Evolutionary conservation across 1,284 basidiomycete species (phyloP).

Genomic region (Austroboletus novae-zelandiae): DNA sequence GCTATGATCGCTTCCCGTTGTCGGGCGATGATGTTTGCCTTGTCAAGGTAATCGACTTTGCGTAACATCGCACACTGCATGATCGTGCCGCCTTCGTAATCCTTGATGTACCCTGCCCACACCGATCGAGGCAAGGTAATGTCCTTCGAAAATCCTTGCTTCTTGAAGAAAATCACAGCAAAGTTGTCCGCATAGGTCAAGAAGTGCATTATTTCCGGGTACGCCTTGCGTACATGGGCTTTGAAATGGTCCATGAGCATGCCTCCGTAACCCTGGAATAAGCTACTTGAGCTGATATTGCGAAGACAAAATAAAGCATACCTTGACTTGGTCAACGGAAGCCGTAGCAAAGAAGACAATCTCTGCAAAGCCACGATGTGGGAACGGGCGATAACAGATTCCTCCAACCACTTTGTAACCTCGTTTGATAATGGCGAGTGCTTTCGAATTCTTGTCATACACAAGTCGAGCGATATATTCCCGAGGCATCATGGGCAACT

Average conservation of each 20-base stretch:
- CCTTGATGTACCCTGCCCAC: slow-evolving; percentile 99
- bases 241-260: slow-evolving; percentile 99
- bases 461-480: slow-evolving; percentile 98
- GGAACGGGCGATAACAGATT: slow-evolving; percentile 96
- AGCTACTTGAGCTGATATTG: background rate
- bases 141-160: slow-evolving; percentile 98
- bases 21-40: slow-evolving; percentile 71
- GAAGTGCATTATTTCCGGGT: slow-evolving; percentile 90
- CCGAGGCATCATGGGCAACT: slow-evolving; percentile 98
- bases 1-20: slow-evolving; percentile 89
- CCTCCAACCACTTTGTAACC: slow-evolving; percentile 97
- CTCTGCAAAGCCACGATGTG: slow-evolving; percentile 93
- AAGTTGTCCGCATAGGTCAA: slow-evolving; percentile 99
- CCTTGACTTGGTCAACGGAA: slow-evolving; percentile 96
- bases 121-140: slow-evolving; percentile 86
- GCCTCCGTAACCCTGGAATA: slow-evolving; percentile 86
- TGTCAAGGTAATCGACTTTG: slow-evolving; percentile 88
- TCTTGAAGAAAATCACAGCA: slow-evolving; percentile 98
- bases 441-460: slow-evolving; percentile 89
- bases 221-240: slow-evolving; percentile 79
- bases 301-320: slow-evolving; percentile 33
- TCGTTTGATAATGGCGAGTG: slow-evolving; percentile 92
- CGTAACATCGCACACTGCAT: slow-evolving; percentile 98
- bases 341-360: slow-evolving; percentile 99
- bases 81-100: slow-evolving; percentile 99